Evolutionary conservation across 495 filamentous ascomycete genomes (phyloP).

Genomic region (Tirmania nivea): DNA sequence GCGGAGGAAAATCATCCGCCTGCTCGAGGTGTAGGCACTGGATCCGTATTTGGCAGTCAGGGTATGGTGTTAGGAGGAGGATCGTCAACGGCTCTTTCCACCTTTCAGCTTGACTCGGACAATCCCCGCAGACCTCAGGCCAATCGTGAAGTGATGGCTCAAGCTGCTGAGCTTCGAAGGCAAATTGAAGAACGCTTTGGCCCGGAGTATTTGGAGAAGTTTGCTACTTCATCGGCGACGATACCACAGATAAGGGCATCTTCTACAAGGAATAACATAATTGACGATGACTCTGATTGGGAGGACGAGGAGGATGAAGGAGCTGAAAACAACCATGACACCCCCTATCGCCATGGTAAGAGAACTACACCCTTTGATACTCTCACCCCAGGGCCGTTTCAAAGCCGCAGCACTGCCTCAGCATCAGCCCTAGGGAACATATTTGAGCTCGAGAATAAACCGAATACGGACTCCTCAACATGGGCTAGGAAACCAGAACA

Average conservation of each 20-base stretch:
- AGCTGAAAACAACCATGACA: not conserved
- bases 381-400: no score
- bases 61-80: conserved; percentile 6
- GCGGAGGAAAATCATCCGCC: not conserved
- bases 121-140: conserved; percentile 9
- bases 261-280: not conserved
- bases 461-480: no score
- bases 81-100: not conserved
- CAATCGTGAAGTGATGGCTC: conserved; percentile 17
- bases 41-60: not conserved
- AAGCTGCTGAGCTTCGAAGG: conserved; percentile 22
- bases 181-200: conserved; percentile 21
- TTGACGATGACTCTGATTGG: conserved; percentile 2
- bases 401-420: no score
- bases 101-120: not conserved
- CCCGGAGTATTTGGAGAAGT: conserved; percentile 1
- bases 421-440: no score
- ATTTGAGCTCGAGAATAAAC: no score
- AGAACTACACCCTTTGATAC: no score
- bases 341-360: no score
- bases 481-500: no score
- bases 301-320: conserved; percentile 18
- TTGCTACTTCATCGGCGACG: not conserved
- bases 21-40: not conserved
- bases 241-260: conserved; percentile 3